Evolutionary conservation across 768 basidiomycete genomes (phyloP).

Genomic region (Tricholoma flavovirens): DNA sequence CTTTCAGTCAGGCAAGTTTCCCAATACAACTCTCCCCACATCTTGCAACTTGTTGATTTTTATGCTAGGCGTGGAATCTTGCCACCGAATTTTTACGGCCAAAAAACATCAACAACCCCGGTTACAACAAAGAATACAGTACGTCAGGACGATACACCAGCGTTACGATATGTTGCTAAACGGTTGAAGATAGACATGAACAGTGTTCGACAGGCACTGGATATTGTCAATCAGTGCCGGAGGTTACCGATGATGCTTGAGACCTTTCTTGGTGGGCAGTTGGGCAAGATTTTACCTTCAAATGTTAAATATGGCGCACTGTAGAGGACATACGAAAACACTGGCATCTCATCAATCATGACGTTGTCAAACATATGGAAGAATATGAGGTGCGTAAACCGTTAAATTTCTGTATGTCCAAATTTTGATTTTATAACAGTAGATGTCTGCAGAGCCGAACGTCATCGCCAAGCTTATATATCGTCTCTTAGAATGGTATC

Average conservation of each 20-base stretch:
- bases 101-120: constrained; percentile 39
- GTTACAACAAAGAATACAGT: constrained; percentile 19
- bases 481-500: constrained; percentile 66
- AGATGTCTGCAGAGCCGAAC: constrained; percentile 44
- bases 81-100: constrained; percentile 53
- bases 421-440: neutral
- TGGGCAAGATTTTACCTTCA: neutral
- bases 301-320: neutral
- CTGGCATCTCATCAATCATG: constrained; percentile 53
- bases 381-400: constrained; percentile 50
- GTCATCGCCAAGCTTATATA: constrained; percentile 50
- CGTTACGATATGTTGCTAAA: neutral
- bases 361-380: constrained; percentile 52
- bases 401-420: neutral
- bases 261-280: constrained; percentile 57
- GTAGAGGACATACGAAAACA: constrained; percentile 60
- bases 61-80: constrained; percentile 52
- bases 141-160: constrained; percentile 5
- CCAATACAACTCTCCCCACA: neutral
- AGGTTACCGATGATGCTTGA: constrained; percentile 63
- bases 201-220: constrained; percentile 50
- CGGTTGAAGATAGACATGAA: constrained; percentile 34
- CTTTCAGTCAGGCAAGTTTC: constrained; percentile 51
- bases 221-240: constrained; percentile 49
- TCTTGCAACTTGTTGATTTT: constrained; percentile 3